These are phyloP conservation scores for Elaeagnus macrophylla DNA, from an alignment of 306 rosid genomes.

Conservation along the genomic window DNA sequence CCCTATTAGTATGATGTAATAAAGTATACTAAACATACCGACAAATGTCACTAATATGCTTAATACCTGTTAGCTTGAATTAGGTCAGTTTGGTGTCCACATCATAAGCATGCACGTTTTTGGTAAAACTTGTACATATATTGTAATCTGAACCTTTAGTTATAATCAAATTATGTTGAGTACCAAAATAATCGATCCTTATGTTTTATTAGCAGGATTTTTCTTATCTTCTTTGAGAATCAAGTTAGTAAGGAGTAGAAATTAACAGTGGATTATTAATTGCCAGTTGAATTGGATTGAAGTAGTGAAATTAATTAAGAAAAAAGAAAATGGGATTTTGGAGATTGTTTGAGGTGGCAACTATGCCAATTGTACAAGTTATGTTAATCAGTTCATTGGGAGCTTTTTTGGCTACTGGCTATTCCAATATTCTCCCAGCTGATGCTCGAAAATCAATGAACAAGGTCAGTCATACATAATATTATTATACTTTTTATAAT, in stretches of 20 bases:
- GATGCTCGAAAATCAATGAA: conserved; percentile 54
- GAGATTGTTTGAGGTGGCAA: conserved; percentile 54
- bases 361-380: conserved; percentile 69
- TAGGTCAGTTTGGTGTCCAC: too few species aligned
- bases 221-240: conserved; percentile 13
- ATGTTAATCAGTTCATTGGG: conserved; percentile 61
- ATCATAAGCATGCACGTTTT: too few species aligned
- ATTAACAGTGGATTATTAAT: neutral
- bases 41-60: too few species aligned
- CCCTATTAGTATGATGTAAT: too few species aligned
- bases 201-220: conserved; percentile 7
- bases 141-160: too few species aligned
- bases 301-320: too few species aligned
- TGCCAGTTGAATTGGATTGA: neutral
- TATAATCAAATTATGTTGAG: too few species aligned
- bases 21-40: too few species aligned
- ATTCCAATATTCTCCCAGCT: conserved; percentile 46
- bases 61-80: too few species aligned
- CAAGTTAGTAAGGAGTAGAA: neutral
- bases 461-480: conserved; percentile 32
- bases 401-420: conserved; percentile 60
- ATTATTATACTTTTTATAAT: neutral
- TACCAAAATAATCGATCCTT: too few species aligned
- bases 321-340: conserved; percentile 46
- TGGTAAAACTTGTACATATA: too few species aligned